Evolutionary conservation across 2,329 filamentous ascomycete species (phyloP).

Genomic region (Aspergillus puulaauensis): DNA sequence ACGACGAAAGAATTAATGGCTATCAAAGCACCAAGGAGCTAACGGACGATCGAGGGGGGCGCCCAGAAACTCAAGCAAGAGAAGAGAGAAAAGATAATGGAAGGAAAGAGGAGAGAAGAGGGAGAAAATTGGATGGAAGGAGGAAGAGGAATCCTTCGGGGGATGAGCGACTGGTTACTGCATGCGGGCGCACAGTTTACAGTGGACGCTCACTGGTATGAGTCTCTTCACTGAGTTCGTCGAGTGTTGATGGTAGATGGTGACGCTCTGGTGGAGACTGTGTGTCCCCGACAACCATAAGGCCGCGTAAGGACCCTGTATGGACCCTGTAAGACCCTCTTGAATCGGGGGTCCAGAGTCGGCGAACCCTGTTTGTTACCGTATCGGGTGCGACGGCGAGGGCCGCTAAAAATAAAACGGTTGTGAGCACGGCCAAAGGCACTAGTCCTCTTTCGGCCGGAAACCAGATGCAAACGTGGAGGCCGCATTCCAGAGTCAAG

Average conservation of each 20-base stretch:
- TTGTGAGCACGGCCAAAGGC: too few species aligned
- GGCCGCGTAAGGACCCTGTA: slow-evolving; percentile 1
- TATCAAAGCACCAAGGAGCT: slow-evolving; percentile 1
- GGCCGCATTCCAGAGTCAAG: background rate
- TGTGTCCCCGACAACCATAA: slow-evolving; percentile 22
- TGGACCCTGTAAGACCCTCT: background rate
- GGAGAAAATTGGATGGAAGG: background rate
- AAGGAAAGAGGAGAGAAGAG: slow-evolving; percentile 9
- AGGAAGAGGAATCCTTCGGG: background rate
- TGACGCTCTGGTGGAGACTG: slow-evolving; percentile 17
- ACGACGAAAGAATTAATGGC: background rate
- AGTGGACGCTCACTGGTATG: background rate
- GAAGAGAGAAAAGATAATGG: background rate
- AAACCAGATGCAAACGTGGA: slow-evolving; percentile 5
- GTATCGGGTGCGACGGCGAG: background rate
- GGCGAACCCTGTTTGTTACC: background rate
- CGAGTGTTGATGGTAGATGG: background rate
- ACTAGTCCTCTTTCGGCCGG: background rate
- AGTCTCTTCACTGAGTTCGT: background rate
- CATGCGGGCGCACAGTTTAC: background rate
- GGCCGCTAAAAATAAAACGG: slow-evolving; percentile 2
- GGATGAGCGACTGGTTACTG: background rate
- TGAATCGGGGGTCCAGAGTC: background rate
- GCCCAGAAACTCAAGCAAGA: background rate
- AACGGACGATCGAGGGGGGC: slow-evolving; percentile 3